Evolutionary conservation across 140 eudicot genomes (phyloP).

Genomic region (Cichorium intybus): DNA sequence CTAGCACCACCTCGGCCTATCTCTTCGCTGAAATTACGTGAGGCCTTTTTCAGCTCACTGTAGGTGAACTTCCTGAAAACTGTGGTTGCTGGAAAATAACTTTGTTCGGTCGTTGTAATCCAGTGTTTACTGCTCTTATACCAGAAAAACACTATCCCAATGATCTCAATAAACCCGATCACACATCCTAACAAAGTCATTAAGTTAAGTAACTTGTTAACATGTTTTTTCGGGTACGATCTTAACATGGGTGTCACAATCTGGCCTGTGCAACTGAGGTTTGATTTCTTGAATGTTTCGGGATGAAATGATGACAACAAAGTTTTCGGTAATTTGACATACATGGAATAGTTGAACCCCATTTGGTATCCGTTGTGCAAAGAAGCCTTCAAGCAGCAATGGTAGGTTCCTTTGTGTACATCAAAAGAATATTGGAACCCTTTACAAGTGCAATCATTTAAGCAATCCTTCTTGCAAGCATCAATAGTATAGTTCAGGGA

Average conservation of each 20-base stretch:
- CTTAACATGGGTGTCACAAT: neutral
- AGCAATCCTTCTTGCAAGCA: constrained; percentile 28
- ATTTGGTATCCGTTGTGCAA: constrained; percentile 22
- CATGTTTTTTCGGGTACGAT: constrained; percentile 2
- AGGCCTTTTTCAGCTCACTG: constrained; percentile 27
- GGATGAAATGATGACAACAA: constrained; percentile 16
- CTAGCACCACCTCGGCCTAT: too few relatives aligned
- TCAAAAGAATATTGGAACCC: constrained; percentile 28
- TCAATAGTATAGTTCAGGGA: constrained; percentile 18
- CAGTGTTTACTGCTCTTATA: neutral
- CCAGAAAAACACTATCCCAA: constrained; percentile 11
- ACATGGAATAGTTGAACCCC: constrained; percentile 16
- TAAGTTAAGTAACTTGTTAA: constrained; percentile 3
- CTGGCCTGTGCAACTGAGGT: neutral
- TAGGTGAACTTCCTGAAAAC: constrained; percentile 28
- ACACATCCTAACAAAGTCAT: constrained; percentile 21
- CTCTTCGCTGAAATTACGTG: too few relatives aligned
- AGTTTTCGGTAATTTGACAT: constrained; percentile 17
- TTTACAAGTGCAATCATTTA: constrained; percentile 25
- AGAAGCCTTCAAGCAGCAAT: constrained; percentile 24
- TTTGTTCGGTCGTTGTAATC: neutral
- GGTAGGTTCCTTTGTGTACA: constrained; percentile 6
- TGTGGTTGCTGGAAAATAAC: constrained; percentile 16
- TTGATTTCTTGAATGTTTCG: neutral
- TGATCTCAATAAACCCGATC: too few relatives aligned